Evolutionary conservation across 495 filamentous ascomycete genomes (phyloP), one percentile per base, ranked within the genome.

Genomic region (Chaetomium tenue): DNA sequence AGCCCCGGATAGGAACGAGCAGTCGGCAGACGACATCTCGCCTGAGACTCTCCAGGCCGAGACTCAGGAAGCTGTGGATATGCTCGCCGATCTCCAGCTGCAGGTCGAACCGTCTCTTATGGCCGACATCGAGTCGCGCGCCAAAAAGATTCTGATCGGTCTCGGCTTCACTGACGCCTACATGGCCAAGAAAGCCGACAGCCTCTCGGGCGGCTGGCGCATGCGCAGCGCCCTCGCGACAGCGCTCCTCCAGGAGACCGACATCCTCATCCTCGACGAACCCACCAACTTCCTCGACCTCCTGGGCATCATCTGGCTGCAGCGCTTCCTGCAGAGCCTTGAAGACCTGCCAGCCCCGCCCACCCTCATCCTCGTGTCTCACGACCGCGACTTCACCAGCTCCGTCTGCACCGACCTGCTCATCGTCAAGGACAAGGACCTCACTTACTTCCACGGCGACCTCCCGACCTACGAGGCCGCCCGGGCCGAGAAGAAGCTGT

Each of bases 251-350:
- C 86, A 90, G 68, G 79, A 85, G n/a, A 82, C 88, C 0, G 89
- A 93, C 66, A 85, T 93, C 55, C 81, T 93, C 67, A 88, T 95
- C 55, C 86, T 95, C 20, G 91, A 95, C 78, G 91, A 95, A 69
- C 91, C 91, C 5, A 93, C 91, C 57, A 93, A 93, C 71, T 93
- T 89, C 72, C 79, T 93, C 2, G 91, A 95, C 71, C 81, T 95
- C 0, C 80, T 90, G 0, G 87, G 87, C n/a, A 89, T 93, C 25
- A 83, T 93, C 30, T 95, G 91, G 91, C 82, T 95, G 1, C 86
- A 95, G 71, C 81, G 79, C 8, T 87, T 90, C 66, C 83, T 93
- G 23, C 76, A 81, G 42, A 75, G 79, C 37, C 71, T 89, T 15
- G 69, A 70, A 33, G 75, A 78, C 25, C 69, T 63, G 0, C 64